Evolutionary conservation across 1,284 basidiomycete species (phyloP).

Genomic region (Ustilago tritici): DNA sequence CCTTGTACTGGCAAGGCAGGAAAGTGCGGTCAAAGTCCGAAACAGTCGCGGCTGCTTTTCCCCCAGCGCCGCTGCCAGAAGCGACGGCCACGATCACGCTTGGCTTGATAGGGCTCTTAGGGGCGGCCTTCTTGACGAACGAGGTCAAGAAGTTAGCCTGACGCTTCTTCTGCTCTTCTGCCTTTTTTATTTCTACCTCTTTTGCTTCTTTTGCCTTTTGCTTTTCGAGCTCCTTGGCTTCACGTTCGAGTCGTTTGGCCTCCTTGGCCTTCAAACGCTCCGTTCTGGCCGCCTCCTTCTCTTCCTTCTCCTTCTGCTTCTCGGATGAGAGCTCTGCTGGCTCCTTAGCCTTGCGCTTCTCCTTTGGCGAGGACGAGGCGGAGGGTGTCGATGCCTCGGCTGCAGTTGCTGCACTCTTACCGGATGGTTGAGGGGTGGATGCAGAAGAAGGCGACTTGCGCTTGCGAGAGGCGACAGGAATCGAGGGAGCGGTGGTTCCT

Average conservation of each 20-base stretch:
- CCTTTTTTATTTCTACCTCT: constrained; percentile 71
- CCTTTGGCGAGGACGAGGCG: constrained; percentile 39
- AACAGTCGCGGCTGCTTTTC: constrained; percentile 17
- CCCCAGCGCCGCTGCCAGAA: constrained; percentile 13
- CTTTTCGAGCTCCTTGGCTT: constrained; percentile 67
- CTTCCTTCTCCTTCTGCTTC: constrained; percentile 69
- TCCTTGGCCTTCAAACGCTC: constrained; percentile 37
- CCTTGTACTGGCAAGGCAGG: constrained; percentile 64
- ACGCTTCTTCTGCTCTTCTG: constrained; percentile 67
- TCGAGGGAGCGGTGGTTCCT: constrained; percentile 19
- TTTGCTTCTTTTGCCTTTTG: constrained; percentile 59
- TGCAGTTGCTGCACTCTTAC: constrained; percentile 17
- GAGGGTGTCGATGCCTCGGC: constrained; percentile 31
- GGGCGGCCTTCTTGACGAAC: constrained; percentile 58
- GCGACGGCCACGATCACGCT: constrained; percentile 8
- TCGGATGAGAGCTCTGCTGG: constrained; percentile 48
- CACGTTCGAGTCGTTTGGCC: constrained; percentile 55
- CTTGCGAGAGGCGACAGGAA: constrained; percentile 24
- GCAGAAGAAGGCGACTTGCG: constrained; percentile 35
- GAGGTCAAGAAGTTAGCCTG: constrained; percentile 60
- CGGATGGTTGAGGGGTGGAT: constrained; percentile 29
- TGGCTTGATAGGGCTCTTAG: constrained; percentile 29
- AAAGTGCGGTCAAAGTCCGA: constrained; percentile 66
- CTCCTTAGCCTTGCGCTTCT: constrained; percentile 51
- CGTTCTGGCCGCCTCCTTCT: constrained; percentile 71